A percentile compares a stretch with the other conserved stretches of the same genome.
Conservation (phyloP, 1,284 basidiomycete species). For the Gomphus bonarii region DNA sequence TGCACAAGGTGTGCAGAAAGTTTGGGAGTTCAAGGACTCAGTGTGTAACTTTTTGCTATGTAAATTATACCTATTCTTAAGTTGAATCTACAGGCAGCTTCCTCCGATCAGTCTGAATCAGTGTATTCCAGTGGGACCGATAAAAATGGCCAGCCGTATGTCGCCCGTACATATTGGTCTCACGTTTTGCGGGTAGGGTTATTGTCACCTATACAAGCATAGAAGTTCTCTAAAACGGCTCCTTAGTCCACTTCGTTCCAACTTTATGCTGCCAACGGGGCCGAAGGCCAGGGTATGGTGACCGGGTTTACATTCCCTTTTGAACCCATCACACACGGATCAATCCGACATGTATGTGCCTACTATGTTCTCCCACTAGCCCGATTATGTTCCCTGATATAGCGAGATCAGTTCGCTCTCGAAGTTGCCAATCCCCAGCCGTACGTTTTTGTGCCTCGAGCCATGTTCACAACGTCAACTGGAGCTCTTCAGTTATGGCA, state of each 20-base stretch:
- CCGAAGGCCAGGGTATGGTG: constrained; percentile 44
- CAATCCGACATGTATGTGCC: constrained; percentile 52
- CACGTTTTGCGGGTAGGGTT: constrained; percentile 43
- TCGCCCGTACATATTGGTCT: constrained; percentile 72
- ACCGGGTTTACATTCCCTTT: constrained; percentile 64
- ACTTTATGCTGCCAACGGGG: constrained; percentile 45
- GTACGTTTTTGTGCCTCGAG: constrained; percentile 33
- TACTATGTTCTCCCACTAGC: not conserved
- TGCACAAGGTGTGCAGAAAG: constrained; percentile 28
- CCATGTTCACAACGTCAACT: constrained; percentile 63
- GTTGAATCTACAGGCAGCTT: constrained; percentile 8
- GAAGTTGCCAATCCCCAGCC: constrained; percentile 38
- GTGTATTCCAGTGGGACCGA: constrained; percentile 55
- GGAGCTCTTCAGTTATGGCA: constrained; percentile 76
- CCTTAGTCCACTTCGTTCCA: constrained; percentile 41
- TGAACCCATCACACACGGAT: constrained; percentile 62
- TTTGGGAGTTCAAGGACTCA: constrained; percentile 52
- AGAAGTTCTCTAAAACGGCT: not conserved
- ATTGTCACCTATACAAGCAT: not conserved
- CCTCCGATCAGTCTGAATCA: constrained; percentile 27
- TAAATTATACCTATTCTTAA: constrained; percentile 3
- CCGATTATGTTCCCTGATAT: constrained; percentile 10
- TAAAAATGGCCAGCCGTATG: constrained; percentile 42
- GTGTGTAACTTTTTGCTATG: constrained; percentile 26
- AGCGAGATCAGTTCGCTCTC: constrained; percentile 37